Percentiles rank a stretch among this genome's conserved stretches.
Conservation (phyloP, 2,329 filamentous ascomycete species). For the Xylaria hypoxylon region DNA sequence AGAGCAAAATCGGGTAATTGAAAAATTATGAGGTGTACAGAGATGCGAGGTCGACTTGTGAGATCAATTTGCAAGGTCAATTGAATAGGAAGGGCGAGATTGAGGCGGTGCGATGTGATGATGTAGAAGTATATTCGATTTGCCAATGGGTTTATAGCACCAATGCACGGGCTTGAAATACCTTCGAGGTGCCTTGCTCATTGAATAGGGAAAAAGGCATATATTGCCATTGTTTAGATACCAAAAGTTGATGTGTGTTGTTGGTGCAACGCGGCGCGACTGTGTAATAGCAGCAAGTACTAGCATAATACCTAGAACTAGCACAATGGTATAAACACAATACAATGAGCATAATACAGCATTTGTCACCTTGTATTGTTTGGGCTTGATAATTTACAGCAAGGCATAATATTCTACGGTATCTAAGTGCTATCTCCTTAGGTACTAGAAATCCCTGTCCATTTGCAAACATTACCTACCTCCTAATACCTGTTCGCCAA, state of each 20-base stretch:
- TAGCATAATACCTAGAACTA: neutral
- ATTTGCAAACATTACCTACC: slow-evolving; percentile 8
- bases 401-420: slow-evolving; percentile 6
- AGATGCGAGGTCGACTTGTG: neutral
- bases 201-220: neutral
- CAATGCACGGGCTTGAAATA: neutral
- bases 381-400: neutral
- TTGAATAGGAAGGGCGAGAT: neutral
- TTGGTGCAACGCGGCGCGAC: slow-evolving; percentile 13
- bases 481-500: neutral
- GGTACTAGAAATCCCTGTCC: slow-evolving; percentile 1
- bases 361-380: neutral
- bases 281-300: slow-evolving; percentile 8
- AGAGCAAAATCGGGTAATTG: neutral
- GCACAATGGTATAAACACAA: too few relatives aligned
- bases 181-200: neutral
- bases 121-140: neutral
- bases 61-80: neutral
- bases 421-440: slow-evolving; percentile 13
- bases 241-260: slow-evolving; percentile 1
- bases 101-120: neutral
- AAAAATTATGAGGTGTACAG: neutral
- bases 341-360: neutral
- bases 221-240: neutral
- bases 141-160: neutral